Evolutionary conservation across 352 stramenopile species (phyloP).

Genomic region (Phytophthora quininea): DNA sequence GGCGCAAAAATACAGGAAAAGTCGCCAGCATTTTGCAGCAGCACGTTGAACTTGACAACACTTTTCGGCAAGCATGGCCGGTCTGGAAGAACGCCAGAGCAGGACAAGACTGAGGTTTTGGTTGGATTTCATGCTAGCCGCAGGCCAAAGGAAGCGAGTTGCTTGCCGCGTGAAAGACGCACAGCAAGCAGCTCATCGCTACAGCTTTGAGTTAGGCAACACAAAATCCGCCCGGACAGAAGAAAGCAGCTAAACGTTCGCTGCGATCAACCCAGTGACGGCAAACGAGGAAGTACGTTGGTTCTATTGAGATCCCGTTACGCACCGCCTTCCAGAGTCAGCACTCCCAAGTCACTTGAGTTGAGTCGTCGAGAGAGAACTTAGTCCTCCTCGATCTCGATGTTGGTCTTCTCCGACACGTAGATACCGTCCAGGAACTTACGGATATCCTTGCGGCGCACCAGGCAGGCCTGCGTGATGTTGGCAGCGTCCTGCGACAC

Average conservation of each 20-base stretch:
- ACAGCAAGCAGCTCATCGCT: constrained; percentile 9
- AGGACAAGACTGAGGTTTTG: constrained; percentile 1
- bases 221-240: constrained; percentile 93
- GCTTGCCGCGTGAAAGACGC: not conserved
- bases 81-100: constrained; percentile 5
- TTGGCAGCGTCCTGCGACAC: constrained; percentile 93
- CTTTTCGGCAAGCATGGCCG: too few species aligned
- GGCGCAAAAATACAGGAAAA: constrained; percentile 10
- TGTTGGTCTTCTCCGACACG: constrained; percentile 96
- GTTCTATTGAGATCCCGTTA: constrained; percentile 53
- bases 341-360: constrained; percentile 19
- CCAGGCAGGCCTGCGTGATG: constrained; percentile 86
- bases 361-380: not conserved
- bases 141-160: constrained; percentile 20
- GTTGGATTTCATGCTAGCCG: constrained; percentile 59
- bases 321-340: constrained; percentile 32
- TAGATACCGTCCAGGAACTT: constrained; percentile 99
- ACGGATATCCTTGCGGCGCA: constrained; percentile 96
- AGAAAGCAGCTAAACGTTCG: constrained; percentile 68
- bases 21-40: not conserved
- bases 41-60: too few species aligned
- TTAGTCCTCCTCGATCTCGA: constrained; percentile 74
- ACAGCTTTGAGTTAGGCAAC: constrained; percentile 44
- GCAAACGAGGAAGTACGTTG: constrained; percentile 53
- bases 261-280: constrained; percentile 91